A percentile compares a stretch with the other conserved stretches of the same genome.
Evolutionary conservation across 2,329 filamentous ascomycete species (phyloP).

Genomic region (Pyricularia pennisetigena): DNA sequence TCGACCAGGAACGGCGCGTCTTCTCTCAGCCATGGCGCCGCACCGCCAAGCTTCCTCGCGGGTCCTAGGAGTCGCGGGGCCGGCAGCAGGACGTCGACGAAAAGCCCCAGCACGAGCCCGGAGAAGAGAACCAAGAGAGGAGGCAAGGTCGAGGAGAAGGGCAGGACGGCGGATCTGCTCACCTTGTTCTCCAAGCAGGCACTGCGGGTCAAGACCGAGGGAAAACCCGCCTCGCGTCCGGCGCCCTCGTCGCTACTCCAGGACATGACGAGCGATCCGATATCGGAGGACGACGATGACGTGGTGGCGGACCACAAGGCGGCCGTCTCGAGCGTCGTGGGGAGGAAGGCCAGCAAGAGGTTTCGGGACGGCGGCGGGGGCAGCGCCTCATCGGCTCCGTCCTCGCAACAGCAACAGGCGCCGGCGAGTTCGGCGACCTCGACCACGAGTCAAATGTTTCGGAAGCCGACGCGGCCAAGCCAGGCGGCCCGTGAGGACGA

Average conservation of each 20-base stretch:
- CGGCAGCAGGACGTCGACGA: slow-evolving; percentile 15
- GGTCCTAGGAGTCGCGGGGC: neutral
- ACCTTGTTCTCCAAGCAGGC: slow-evolving; percentile 53
- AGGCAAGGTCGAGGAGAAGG: slow-evolving; percentile 27
- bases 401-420: slow-evolving; percentile 3
- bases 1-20: neutral
- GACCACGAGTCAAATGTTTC: slow-evolving; percentile 39
- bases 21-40: neutral
- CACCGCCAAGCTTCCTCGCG: slow-evolving; percentile 3
- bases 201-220: slow-evolving; percentile 30
- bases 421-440: slow-evolving; percentile 9
- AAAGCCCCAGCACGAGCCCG: slow-evolving; percentile 35
- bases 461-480: slow-evolving; percentile 28
- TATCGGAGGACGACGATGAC: slow-evolving; percentile 53
- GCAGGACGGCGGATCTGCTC: slow-evolving; percentile 45
- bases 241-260: slow-evolving; percentile 24
- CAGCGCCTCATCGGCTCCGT: slow-evolving; percentile 8
- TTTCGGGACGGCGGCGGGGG: slow-evolving; percentile 26
- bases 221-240: slow-evolving; percentile 2
- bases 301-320: slow-evolving; percentile 41
- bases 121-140: slow-evolving; percentile 22
- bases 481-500: slow-evolving; percentile 16
- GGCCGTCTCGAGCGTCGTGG: slow-evolving; percentile 42
- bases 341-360: slow-evolving; percentile 45
- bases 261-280: slow-evolving; percentile 44